Conservation (phyloP, 2,329 filamentous ascomycete species). For the Fusarium sp. region DNA sequence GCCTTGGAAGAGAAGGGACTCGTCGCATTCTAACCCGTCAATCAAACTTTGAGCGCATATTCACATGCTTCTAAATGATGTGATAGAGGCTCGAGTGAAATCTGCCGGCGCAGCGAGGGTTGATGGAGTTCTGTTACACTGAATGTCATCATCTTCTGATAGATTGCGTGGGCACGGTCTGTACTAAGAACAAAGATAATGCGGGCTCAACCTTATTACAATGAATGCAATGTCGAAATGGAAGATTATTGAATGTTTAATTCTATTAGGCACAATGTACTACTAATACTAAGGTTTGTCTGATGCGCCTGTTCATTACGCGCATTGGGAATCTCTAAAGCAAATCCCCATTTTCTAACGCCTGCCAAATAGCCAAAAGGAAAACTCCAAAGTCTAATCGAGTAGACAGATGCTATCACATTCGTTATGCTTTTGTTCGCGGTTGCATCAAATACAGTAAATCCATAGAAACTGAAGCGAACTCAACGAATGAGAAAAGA, state of each 20-base stretch:
- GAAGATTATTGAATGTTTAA: not conserved
- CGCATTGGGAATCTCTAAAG: conserved; percentile 12
- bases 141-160: not conserved
- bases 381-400: conserved; percentile 21
- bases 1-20: not conserved
- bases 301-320: not conserved
- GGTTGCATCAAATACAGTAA: not conserved
- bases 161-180: not conserved
- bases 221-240: not conserved
- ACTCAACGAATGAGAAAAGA: not conserved
- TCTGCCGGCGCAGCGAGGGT: not conserved
- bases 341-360: conserved; percentile 7
- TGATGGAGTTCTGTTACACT: not conserved
- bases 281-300: not conserved
- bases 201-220: too few species aligned
- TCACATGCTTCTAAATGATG: not conserved
- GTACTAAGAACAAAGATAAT: not conserved
- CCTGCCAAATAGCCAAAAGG: conserved; percentile 7
- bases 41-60: not conserved
- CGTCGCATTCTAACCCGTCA: too few species aligned
- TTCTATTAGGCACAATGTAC: conserved; percentile 3
- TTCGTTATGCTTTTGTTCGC: conserved; percentile 25
- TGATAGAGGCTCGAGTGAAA: not conserved
- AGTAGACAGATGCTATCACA: conserved; percentile 10
- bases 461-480: not conserved